Evolutionary conservation across 768 basidiomycete genomes (phyloP), one percentile per base, ranked within the genome.

Genomic region (Kwoniella europaea): DNA sequence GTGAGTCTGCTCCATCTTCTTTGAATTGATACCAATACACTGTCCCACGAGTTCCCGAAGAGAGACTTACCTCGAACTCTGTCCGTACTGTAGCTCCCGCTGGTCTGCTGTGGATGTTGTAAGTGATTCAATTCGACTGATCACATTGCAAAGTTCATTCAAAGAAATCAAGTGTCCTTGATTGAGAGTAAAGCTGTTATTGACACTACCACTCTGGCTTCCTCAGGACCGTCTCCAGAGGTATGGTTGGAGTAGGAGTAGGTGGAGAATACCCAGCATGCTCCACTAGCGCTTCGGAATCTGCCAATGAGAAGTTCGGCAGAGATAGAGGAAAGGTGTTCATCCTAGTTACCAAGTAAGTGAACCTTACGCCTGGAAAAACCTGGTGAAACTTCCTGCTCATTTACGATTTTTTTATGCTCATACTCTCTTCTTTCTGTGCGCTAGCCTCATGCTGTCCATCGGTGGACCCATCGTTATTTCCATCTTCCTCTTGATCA

Each of bases 191-290:
- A 35, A 35, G 35, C 35, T 35, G 35, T 7, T 35, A 6, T 5
- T 35, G 6, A 7, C 6, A 35, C 7, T 35, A 58, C 5, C 29
- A 27, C 12, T 16, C 9, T 16, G 42, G 52, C 12, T 35, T 9
- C 35, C 20, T 35, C 29, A 73, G 68, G 76, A 91, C 90, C 0
- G 80, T 91, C 72, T 89, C 90, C 16, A 86, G 91, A 67, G 91
- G 91, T 59, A 71, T 72, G 24, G 74, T 71, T 46, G 81, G 80
- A 57, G 74, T 90, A 86, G 91, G 91, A 69, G 90, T 91, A 13
- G 90, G 90, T 44, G 91, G 91, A 27, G 91, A 92, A 84, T 92
- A 92, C 81, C 91, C 91, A 0, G 90, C 89, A 6, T 90, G 89
- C 6, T 89, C 89, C 0, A 89, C 90, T 0, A 87, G 87, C 53